These are phyloP conservation scores for Paxillus involutus DNA, from an alignment of 768 basidiomycete genomes.

Conservation along the genomic window DNA sequence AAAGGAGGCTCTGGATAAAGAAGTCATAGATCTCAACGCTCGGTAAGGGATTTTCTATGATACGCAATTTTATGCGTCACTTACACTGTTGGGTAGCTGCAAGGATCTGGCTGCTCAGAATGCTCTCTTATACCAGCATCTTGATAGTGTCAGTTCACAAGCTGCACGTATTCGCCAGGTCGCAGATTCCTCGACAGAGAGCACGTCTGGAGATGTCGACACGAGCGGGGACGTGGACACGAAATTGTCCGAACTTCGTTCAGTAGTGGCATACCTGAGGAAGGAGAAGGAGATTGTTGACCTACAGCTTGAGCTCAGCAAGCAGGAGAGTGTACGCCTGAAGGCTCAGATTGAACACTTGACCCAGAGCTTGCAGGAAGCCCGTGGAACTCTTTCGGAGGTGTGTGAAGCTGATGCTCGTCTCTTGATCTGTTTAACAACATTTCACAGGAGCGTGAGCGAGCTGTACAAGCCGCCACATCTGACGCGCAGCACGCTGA, in stretches of 20 bases:
- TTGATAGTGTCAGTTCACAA: slow-evolving; percentile 81
- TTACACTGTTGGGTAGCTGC: slow-evolving; percentile 42
- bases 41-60: slow-evolving; percentile 45
- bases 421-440: slow-evolving; percentile 1
- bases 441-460: slow-evolving; percentile 69
- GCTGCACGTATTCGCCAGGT: slow-evolving; percentile 78
- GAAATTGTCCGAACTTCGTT: slow-evolving; percentile 71
- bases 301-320: slow-evolving; percentile 79
- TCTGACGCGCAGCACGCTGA: slow-evolving; percentile 82
- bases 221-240: slow-evolving; percentile 52
- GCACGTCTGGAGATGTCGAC: slow-evolving; percentile 43
- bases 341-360: slow-evolving; percentile 78
- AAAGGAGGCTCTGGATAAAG: slow-evolving; percentile 74
- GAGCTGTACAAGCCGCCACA: slow-evolving; percentile 65
- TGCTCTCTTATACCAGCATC: slow-evolving; percentile 72
- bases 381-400: slow-evolving; percentile 68
- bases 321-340: slow-evolving; percentile 70
- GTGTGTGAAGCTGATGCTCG: slow-evolving; percentile 34
- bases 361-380: slow-evolving; percentile 67
- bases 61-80: neutral
- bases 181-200: slow-evolving; percentile 50
- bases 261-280: slow-evolving; percentile 78
- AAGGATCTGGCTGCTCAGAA: slow-evolving; percentile 80
- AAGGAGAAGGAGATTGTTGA: slow-evolving; percentile 94
- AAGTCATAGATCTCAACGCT: slow-evolving; percentile 66